phyloP scores from a whole-genome alignment of 1,284 basidiomycete species.

The Moesziomyces aphidis region DNA sequence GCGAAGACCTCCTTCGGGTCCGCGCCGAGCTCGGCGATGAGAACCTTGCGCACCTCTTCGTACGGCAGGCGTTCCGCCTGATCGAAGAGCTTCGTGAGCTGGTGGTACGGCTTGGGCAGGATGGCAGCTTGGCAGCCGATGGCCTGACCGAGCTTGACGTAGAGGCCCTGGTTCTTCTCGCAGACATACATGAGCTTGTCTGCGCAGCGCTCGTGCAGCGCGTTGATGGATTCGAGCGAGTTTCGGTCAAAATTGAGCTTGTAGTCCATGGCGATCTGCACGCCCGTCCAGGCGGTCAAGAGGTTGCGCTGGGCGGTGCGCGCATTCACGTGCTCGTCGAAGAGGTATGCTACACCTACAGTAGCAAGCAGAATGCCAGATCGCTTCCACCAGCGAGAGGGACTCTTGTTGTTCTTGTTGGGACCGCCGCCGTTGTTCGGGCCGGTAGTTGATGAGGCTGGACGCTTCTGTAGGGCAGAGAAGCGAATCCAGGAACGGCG shows the following conservation, averaged over 20 bases:
- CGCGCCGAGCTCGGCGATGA: constrained; percentile 50
- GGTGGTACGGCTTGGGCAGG: constrained; percentile 60
- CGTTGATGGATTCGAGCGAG: constrained; percentile 50
- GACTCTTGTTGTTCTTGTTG: not conserved
- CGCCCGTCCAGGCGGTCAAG: constrained; percentile 47
- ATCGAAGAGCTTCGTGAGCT: constrained; percentile 59
- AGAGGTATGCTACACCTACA: constrained; percentile 19
- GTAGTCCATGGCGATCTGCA: constrained; percentile 60
- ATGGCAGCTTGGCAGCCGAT: constrained; percentile 58
- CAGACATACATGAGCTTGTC: constrained; percentile 54
- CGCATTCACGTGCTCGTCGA: constrained; percentile 47
- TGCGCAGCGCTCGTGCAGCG: constrained; percentile 58
- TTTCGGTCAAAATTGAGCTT: constrained; percentile 60
- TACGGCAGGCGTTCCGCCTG: constrained; percentile 54
- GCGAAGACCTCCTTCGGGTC: constrained; percentile 52
- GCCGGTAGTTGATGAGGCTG: constrained; percentile 3
- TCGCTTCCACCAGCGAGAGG: constrained; percentile 15
- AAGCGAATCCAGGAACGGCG: constrained; percentile 29
- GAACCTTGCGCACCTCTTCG: constrained; percentile 47
- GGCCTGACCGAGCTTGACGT: constrained; percentile 61
- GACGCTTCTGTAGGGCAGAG: constrained; percentile 2
- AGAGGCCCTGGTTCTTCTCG: constrained; percentile 60
- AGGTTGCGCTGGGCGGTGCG: constrained; percentile 53
- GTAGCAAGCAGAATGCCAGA: constrained; percentile 14
- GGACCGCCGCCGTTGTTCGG: not conserved